A percentile compares a stretch with the other conserved stretches of the same genome.
Conservation (phyloP, 2,329 filamentous ascomycete genomes). For the Capronia coronata region DNA sequence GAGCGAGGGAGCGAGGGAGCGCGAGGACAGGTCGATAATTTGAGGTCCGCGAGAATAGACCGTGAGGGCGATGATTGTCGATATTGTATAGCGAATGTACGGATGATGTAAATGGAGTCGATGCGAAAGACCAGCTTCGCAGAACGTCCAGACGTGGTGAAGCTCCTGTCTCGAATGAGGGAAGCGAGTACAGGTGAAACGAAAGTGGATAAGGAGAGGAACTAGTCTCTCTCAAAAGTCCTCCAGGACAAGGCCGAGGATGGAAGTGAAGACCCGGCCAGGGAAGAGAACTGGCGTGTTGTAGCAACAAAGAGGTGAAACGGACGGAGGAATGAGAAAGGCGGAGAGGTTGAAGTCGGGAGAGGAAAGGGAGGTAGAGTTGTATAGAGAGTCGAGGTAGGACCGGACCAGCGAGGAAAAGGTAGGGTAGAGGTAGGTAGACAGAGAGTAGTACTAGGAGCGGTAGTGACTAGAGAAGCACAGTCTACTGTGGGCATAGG, state of each 20-base stretch:
- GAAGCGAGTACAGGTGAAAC: conserved; percentile 28
- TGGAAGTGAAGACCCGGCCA: conserved; percentile 22
- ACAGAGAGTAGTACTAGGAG: background rate
- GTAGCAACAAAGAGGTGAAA: conserved; percentile 24
- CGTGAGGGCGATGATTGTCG: conserved; percentile 10
- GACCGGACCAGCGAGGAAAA: conserved; percentile 18
- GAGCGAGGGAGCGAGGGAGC: conserved; percentile 2
- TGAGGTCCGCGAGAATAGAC: conserved; percentile 7
- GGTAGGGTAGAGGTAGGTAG: conserved; percentile 7
- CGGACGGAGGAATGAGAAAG: conserved; percentile 15
- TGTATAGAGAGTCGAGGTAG: conserved; percentile 6
- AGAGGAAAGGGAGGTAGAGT: conserved; percentile 14
- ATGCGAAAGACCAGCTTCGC: conserved; percentile 28
- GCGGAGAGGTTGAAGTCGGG: conserved; percentile 9
- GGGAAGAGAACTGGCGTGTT: conserved; percentile 15
- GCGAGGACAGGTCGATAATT: conserved; percentile 4
- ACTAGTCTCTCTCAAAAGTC: conserved; percentile 28
- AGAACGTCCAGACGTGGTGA: conserved; percentile 29
- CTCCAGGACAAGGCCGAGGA: conserved; percentile 19
- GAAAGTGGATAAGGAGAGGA: conserved; percentile 29
- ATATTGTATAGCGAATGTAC: conserved; percentile 25
- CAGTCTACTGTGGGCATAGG: too few relatives aligned
- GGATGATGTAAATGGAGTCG: conserved; percentile 27
- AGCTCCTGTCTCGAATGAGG: conserved; percentile 26
- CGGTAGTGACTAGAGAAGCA: background rate